A percentile compares a stretch with the other conserved stretches of the same genome.
phyloP scores from a whole-genome alignment of 257 asterid species.

The Solanum ossicruentum region DNA sequence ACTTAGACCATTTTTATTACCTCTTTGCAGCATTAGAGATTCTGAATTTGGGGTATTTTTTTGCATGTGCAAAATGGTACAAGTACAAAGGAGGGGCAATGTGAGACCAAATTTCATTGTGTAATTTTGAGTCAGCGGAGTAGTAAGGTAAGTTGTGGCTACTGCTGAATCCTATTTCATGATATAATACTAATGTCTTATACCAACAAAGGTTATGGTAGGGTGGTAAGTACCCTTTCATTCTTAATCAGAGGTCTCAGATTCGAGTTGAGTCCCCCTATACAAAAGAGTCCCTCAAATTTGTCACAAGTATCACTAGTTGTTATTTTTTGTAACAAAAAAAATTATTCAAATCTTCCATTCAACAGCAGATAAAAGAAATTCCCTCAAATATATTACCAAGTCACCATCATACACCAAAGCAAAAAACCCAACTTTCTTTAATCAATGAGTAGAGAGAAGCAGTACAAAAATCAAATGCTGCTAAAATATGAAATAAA shows the following conservation, averaged over 20 bases:
- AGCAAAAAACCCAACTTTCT: not conserved
- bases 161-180: not conserved
- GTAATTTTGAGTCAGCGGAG: not conserved
- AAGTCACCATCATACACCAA: not conserved
- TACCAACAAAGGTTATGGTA: too few relatives aligned
- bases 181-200: not conserved
- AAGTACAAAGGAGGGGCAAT: conserved; percentile 5
- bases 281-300: too few relatives aligned
- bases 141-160: not conserved
- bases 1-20: conserved; percentile 13
- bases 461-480: not conserved
- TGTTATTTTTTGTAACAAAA: too few relatives aligned
- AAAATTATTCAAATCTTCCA: not conserved
- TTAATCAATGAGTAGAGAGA: not conserved
- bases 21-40: conserved; percentile 8
- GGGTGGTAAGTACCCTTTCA: too few relatives aligned
- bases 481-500: not conserved
- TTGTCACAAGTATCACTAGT: too few relatives aligned
- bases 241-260: too few relatives aligned
- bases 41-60: conserved; percentile 11
- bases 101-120: not conserved
- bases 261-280: too few relatives aligned
- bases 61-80: conserved; percentile 18
- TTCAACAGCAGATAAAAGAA: not conserved
- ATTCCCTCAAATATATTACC: not conserved